These are phyloP conservation scores for Croton laevigatus DNA, from an alignment of 441 rosid species.

Conservation along the genomic window DNA sequence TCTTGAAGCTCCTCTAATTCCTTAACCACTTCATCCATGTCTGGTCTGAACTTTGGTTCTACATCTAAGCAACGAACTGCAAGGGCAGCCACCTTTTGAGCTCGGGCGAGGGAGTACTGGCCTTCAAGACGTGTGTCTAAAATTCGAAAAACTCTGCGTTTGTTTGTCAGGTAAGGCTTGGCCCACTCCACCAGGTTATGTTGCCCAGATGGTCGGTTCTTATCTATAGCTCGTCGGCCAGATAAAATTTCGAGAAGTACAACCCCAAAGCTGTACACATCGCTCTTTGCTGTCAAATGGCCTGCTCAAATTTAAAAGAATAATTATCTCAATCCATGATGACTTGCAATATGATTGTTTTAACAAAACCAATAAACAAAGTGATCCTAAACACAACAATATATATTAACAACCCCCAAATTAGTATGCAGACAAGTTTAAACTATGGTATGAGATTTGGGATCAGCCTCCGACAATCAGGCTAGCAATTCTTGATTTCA, in stretches of 20 bases:
- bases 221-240: conserved; percentile 65
- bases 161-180: conserved; percentile 61
- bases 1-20: conserved; percentile 32
- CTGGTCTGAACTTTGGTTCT: conserved; percentile 57
- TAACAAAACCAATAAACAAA: too few relatives aligned
- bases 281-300: conserved; percentile 69
- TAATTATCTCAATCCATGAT: not conserved
- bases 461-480: not conserved
- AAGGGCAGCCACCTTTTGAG: conserved; percentile 49
- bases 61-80: conserved; percentile 51
- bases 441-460: not conserved
- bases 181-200: conserved; percentile 80
- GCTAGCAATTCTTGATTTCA: too few relatives aligned
- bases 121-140: conserved; percentile 63
- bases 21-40: conserved; percentile 57
- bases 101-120: conserved; percentile 48
- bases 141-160: conserved; percentile 45
- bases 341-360: not conserved
- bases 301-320: conserved; percentile 31
- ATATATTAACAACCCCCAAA: not conserved
- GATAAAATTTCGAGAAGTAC: conserved; percentile 69
- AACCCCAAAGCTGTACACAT: conserved; percentile 78
- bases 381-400: not conserved
- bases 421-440: too few relatives aligned
- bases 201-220: conserved; percentile 63